phyloP scores from a whole-genome alignment of 169 alveolate species.

The Cyclospora cayetanensis region DNA sequence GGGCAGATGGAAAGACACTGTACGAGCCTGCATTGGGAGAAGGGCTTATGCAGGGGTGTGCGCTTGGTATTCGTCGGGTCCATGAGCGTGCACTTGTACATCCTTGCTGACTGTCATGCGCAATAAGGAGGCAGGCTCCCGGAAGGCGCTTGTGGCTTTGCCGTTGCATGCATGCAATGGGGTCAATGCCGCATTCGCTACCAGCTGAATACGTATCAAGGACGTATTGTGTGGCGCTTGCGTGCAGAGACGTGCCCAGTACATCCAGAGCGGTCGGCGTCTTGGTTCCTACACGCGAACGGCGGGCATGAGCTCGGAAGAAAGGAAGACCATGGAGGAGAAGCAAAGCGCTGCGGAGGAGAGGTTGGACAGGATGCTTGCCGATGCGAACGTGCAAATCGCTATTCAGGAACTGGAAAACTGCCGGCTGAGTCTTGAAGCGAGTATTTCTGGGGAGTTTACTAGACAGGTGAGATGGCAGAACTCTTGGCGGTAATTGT shows the following conservation, averaged over 20 bases:
- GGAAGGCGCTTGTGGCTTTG: no score
- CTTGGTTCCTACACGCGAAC: background rate
- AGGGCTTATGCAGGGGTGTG: no score
- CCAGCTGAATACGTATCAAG: no score
- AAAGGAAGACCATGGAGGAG: background rate
- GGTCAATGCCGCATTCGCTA: no score
- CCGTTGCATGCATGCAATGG: no score
- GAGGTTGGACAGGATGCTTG: background rate
- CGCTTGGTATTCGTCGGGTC: no score
- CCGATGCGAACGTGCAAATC: background rate
- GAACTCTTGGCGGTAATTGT: background rate
- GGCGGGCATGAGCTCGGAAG: background rate
- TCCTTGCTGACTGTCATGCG: no score
- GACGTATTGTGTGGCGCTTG: no score
- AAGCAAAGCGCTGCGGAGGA: background rate
- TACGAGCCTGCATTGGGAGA: no score
- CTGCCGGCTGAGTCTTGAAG: background rate
- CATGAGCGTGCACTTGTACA: no score
- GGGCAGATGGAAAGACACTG: no score
- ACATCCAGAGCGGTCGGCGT: slow-evolving; percentile 14
- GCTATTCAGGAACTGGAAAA: background rate
- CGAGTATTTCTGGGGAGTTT: background rate
- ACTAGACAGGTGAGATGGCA: background rate
- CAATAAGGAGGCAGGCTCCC: no score
- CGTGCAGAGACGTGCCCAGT: background rate